These are phyloP conservation scores for Peniophora sp. DNA, from an alignment of 1,284 basidiomycete genomes.

Conservation along the genomic window DNA sequence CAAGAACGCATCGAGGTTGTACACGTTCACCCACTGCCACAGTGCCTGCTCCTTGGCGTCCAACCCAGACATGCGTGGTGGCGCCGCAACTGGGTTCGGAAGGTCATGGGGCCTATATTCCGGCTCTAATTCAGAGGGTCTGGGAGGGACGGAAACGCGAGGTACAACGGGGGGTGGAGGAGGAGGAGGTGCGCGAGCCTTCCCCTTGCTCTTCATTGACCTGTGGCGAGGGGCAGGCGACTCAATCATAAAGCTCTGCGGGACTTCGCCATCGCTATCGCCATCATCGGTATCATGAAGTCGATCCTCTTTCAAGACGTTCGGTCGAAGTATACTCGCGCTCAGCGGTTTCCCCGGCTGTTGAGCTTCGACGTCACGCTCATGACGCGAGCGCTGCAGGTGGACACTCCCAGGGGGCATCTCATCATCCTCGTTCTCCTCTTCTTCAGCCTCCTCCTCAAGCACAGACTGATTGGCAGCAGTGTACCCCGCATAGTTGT, in stretches of 20 bases:
- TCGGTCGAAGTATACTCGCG: slow-evolving; percentile 47
- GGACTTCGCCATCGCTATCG: slow-evolving; percentile 72
- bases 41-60: slow-evolving; percentile 85
- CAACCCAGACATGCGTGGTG: slow-evolving; percentile 55
- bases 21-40: slow-evolving; percentile 99
- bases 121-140: slow-evolving; percentile 53
- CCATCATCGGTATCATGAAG: slow-evolving; percentile 40
- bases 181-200: slow-evolving; percentile 19
- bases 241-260: slow-evolving; percentile 78
- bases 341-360: neutral
- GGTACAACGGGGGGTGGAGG: slow-evolving; percentile 14
- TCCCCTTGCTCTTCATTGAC: slow-evolving; percentile 28
- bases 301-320: slow-evolving; percentile 54
- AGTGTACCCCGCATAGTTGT: slow-evolving; percentile 60
- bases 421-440: slow-evolving; percentile 33
- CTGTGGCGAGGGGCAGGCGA: slow-evolving; percentile 26
- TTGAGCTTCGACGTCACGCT: slow-evolving; percentile 39
- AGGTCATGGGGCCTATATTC: no score
- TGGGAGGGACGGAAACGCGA: slow-evolving; percentile 48
- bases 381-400: neutral
- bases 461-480: slow-evolving; percentile 59
- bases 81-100: no score
- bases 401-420: slow-evolving; percentile 3
- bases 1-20: slow-evolving; percentile 91
- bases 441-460: slow-evolving; percentile 58